Evolutionary conservation across 352 stramenopile genomes (phyloP), one percentile per base, ranked within the genome.

Genomic region (Globisporangium lucens): DNA sequence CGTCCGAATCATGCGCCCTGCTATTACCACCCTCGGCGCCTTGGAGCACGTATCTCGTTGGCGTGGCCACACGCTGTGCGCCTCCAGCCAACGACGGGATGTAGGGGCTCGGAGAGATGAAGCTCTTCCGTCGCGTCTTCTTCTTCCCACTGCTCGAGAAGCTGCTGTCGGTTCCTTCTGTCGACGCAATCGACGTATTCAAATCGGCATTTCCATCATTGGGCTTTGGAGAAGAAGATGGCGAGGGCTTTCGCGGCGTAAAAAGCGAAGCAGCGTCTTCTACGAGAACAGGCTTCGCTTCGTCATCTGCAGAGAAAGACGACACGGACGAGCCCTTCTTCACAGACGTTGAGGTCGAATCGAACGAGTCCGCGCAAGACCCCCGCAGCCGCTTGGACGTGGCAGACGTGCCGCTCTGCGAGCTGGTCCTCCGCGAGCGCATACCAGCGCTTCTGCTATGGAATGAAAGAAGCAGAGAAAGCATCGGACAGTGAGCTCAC

Each of bases 61-160:
- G 85, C 29, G 82, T 90, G 64, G 85, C 52, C 33, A 93, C 73
- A 55, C 85, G 75, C 61, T 90, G 74, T 8, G 85, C 82, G 2
- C 83, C 85, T 10, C 85, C 83, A 29, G 75, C 69, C 4, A 93
- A 65, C 30, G 81, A 78, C 36, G 85, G 72, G 2, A 76, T 57
- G 46, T 74, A 78, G 5, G 73, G 72, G 27, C 68, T 86, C 1
- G 85, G 83, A 0, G 85, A 86, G n/a, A 83, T 66, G 52, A 76
- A 82, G 53, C 74, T 81, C 46, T 80, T 86, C 35, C 78, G 75
- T 0, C 80, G 77, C 64, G 76, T 73, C 64, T 74, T 72, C 47
- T 83, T 75, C 56, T 75, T 87, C 17, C 57, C 66, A 52, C 69
- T 56, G 13, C 43, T 71, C 2, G 49, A 57, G 46, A 62, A 55